Conservation (phyloP, 768 basidiomycete species). For the Suillus fuscotomentosus region DNA sequence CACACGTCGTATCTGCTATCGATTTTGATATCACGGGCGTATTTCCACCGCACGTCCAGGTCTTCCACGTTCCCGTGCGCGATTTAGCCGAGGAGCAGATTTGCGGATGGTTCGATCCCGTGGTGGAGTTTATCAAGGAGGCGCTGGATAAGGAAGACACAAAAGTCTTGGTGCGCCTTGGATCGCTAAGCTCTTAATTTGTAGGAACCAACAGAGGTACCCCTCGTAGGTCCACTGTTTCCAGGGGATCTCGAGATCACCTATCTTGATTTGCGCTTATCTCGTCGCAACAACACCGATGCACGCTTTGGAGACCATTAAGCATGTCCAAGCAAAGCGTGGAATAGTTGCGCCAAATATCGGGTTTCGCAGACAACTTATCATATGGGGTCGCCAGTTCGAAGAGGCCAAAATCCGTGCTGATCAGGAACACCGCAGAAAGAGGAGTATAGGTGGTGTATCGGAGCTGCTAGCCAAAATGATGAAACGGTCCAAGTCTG, state of each 20-base stretch:
- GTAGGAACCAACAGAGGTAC: conserved; percentile 3
- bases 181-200: neutral
- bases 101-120: conserved; percentile 41
- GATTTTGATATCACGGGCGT: conserved; percentile 37
- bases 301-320: conserved; percentile 52
- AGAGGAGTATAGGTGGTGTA: conserved; percentile 6
- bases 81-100: conserved; percentile 45
- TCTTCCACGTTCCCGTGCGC: conserved; percentile 50
- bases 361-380: conserved; percentile 63
- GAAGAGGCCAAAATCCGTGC: conserved; percentile 22
- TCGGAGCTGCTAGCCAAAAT: conserved; percentile 10
- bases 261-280: conserved; percentile 77
- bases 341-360: conserved; percentile 63
- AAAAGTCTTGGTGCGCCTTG: conserved; percentile 48
- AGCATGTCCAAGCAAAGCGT: conserved; percentile 53
- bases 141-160: conserved; percentile 44
- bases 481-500: neutral
- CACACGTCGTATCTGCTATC: conserved; percentile 69
- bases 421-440: conserved; percentile 16
- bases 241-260: conserved; percentile 72
- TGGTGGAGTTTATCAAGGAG: conserved; percentile 51
- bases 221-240: conserved; percentile 67
- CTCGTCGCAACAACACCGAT: conserved; percentile 52
- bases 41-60: conserved; percentile 34
- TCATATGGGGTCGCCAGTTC: conserved; percentile 31